Percentiles rank a stretch among this genome's conserved stretches.
Conservation (phyloP, 148 eudicot genomes). For the Fagopyrum esculentum region DNA sequence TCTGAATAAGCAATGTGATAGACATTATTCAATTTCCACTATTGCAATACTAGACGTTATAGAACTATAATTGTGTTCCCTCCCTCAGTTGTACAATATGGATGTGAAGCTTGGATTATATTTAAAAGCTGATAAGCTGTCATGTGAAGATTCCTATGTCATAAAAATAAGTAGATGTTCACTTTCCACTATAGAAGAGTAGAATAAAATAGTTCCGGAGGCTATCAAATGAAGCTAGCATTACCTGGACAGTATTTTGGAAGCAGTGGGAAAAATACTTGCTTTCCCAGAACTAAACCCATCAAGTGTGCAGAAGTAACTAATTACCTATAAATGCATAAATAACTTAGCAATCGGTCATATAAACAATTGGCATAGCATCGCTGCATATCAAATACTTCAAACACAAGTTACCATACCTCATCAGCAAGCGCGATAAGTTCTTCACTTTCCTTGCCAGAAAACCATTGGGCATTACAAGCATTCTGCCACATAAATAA, state of each 20-base stretch:
- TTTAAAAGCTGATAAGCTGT: neutral
- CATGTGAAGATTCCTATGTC: neutral
- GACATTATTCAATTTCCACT: neutral
- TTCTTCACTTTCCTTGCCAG: slow-evolving; percentile 44
- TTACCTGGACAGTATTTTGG: too few relatives aligned
- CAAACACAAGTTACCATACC: slow-evolving; percentile 28
- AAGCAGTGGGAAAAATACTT: too few relatives aligned
- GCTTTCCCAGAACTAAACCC: too few relatives aligned
- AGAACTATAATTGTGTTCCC: neutral
- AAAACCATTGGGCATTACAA: slow-evolving; percentile 74
- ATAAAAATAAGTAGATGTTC: neutral
- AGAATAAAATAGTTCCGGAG: too few relatives aligned
- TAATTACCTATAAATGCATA: too few relatives aligned
- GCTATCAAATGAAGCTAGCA: too few relatives aligned
- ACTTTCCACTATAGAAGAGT: too few relatives aligned
- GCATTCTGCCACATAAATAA: slow-evolving; percentile 47
- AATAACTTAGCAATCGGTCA: neutral
- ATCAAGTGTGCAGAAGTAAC: too few relatives aligned
- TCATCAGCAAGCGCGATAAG: slow-evolving; percentile 57
- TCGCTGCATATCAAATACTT: neutral
- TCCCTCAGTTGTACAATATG: neutral
- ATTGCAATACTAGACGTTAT: neutral
- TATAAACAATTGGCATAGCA: neutral
- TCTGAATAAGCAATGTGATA: neutral
- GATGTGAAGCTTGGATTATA: neutral